Evolutionary conservation across 345 rosid species (phyloP).

Genomic region (Psidium guajava): DNA sequence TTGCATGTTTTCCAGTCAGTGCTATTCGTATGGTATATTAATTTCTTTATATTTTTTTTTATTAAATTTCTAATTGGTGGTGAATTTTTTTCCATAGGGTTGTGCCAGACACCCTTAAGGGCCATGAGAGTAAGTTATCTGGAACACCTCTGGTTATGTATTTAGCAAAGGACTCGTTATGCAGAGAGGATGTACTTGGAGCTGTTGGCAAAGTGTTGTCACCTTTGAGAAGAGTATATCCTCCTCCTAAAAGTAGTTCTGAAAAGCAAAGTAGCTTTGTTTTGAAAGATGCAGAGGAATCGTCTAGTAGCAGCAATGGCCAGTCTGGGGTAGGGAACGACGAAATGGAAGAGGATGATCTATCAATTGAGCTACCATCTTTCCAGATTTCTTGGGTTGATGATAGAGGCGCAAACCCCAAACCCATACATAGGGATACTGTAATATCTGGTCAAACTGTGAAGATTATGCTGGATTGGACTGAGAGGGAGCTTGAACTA

Average conservation of each 20-base stretch:
- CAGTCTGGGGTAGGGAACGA: constrained; percentile 13
- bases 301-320: constrained; percentile 24
- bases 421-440: constrained; percentile 41
- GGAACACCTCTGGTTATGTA: constrained; percentile 69
- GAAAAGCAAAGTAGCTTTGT: constrained; percentile 45
- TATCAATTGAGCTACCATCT: constrained; percentile 16
- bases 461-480: constrained; percentile 61
- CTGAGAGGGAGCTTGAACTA: constrained; percentile 38
- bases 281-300: constrained; percentile 30
- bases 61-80: neutral
- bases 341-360: constrained; percentile 27
- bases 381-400: constrained; percentile 38
- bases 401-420: constrained; percentile 12
- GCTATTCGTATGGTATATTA: neutral
- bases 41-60: neutral
- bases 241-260: constrained; percentile 19
- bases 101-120: constrained; percentile 20
- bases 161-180: constrained; percentile 37
- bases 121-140: constrained; percentile 33
- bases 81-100: constrained; percentile 23
- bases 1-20: neutral
- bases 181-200: constrained; percentile 48
- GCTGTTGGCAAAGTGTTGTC: constrained; percentile 40
- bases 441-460: constrained; percentile 25
- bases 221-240: constrained; percentile 47